Evolutionary conservation across 2,329 filamentous ascomycete species (phyloP), one percentile per base, ranked within the genome.

Genomic region (Thermothelomyces thermophilus): DNA sequence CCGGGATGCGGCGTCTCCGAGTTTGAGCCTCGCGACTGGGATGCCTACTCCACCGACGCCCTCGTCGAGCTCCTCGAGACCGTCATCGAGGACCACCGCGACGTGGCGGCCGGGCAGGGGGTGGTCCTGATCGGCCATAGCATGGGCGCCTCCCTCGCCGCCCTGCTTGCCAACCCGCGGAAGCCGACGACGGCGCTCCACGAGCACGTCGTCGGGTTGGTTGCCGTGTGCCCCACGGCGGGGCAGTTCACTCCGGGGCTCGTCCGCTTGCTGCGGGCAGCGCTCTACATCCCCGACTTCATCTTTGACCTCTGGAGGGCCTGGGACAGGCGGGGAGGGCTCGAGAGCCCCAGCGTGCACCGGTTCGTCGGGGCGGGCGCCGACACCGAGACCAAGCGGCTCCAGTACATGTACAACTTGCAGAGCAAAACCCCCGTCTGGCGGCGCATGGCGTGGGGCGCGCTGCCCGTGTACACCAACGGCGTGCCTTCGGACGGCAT

Each of bases 71-170:
- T 98, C 10, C 73, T 96, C 13, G 83, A 83, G 50, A 76, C 73
- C 1, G 79, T 89, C 28, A 90, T 97, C 52, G 78, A 88, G 34
- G 76, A 82, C 40, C 80, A 91, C 62, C 80, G 85, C 35, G 82
- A 87, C 56, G 76, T 75, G 37, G 73, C 79, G 31, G 70, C 74
- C 16, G 73, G 72, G 1, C 90, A 95, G 65, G 79, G 82, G 3
- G 77, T 95, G 13, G 77, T 96, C 17, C 67, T 96, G 26, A 80
- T 97, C 52, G 89, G 84, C 1, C 93, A 98, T 63, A 95, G 89
- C 64, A 86, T 96, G 80, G 93, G 93, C 6, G 90, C 86, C 51
- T 86, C 86, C 3, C 71, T 96, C 17, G 81, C 84, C 5, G 83
- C 87, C 22, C 71, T 84, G 14, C 71, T 97, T 45, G 84, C 88